Base-by-base conservation (phyloP, 2,329 filamentous ascomycete species). In the Trichoderma guizhouense region DNA sequence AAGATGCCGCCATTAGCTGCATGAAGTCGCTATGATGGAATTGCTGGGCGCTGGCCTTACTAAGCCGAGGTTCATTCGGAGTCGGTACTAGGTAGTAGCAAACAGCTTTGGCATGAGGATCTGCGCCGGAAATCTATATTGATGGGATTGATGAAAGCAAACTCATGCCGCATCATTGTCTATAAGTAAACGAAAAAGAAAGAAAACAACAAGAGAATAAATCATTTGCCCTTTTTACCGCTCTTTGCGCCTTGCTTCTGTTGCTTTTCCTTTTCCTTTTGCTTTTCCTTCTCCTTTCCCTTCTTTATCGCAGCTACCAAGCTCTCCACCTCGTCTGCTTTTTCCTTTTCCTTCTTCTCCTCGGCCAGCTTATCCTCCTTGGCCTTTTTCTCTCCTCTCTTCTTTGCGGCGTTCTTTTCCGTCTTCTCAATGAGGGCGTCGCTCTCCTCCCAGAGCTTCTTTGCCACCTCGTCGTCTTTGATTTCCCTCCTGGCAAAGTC, bases 371-470 rank as follows among this genome's bases (percentile, higher is more conserved):
- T 79, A 3, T 79, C 79, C 28, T 79, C 75, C 26, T 83, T 78
- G 1, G 81, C 81, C 77, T 83, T 86, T 61, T 81, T 76, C 28
- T 76, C 76, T 1, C 83, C 84, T 63, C 85, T 79, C 76, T 86
- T 87, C 9, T 82, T 81, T 0, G 94, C 94, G 28, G 91, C 89
- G 79, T 92, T 89, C 83, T 93, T 97, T 82, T 98, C 95, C 15
- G 91, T 88, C 76, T 88, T 87, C 80, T 97, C 91, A 71, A 98
- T 91, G 74, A 97, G 88, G 78, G 89, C 90, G 78, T 97, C 95
- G 78, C 93, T 97, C 72, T 93, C 90, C 79, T 97, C 89, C 95
- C 95, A 99, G 18, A 99, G 84, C 79, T 91, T 89, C 86, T 97
- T 94, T 72, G 94, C 94, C 34, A 93, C 83, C 24, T 87, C 88